Evolutionary conservation across 306 rosid genomes (phyloP), one percentile per base, ranked within the genome.

Genomic region (Vigna unguiculata): DNA sequence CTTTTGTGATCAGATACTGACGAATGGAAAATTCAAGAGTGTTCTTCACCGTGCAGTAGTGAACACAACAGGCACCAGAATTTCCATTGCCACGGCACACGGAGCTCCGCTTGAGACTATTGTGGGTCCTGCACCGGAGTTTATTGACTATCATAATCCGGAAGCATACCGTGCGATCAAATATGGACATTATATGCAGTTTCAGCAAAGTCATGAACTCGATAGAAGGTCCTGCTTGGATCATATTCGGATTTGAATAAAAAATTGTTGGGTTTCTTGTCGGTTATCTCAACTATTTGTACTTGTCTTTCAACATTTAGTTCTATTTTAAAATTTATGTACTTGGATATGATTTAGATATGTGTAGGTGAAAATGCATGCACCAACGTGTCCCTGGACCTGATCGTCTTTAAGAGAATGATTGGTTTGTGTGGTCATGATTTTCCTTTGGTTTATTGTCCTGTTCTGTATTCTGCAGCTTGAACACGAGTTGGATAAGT

Each of bases 41-140:
- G 85, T 88, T 11, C 34, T 88, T n/a, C 96, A 90, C 25, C 77
- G 93, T 69, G 96, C 91, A 1, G 43, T 65, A 6, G 93, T 88
- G 55, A 86, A 90, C 53, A 38, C 59, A 7, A 83, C 73, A 55
- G 84, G 60, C 21, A 53, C 88, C 0, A 83, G 96, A 75, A 81
- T 90, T 49, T 85, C 91, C 0, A 11, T 87, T 11, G 93, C 76
- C 9, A 66, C 78, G 16, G 86, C 88, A 7, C 74, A 86, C 4
- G 96, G 96, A 25, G 86, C 93, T 8, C 20, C 81, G 7, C 75
- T 82, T 13, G 87, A 90, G 43, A 69, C 72, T 46, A 4, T 49
- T 10, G 88, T 89, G 1, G 60, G 54, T 4, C 89, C 90, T 17
- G 76, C 80, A 10, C 61, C 79, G 0, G 83, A 86, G 51, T 16